Base-by-base conservation (phyloP, 2,329 filamentous ascomycete species). In the Epichloe festucae region DNA sequence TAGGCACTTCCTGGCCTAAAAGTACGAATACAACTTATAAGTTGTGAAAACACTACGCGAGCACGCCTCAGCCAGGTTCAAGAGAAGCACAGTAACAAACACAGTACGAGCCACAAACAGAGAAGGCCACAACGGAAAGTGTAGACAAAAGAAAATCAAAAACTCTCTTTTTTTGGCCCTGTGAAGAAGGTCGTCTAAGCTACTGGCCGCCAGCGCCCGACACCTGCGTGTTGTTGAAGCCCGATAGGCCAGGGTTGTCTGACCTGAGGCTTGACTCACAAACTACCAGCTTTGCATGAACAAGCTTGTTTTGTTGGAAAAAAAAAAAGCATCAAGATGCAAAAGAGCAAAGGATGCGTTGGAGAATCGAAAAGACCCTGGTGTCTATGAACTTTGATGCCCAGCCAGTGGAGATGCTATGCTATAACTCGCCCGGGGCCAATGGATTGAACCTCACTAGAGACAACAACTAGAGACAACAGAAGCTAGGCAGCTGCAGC, bases 191-290 rank as follows among this genome's bases (percentile, higher is more conserved):
- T 23, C 5, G 23, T 23, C 23, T 5, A 23, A 23, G 23, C 23
- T 19, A 40, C 35, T 46, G 49, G 27, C 45, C 48, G 45, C 42
- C 47, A 46, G 51, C 43, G 49, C 51, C 51, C 23, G 41, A 52
- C 46, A 49, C 15, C 14, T 27, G 17, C 38, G 39, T 44, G n/a
- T 53, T 48, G 48, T 53, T 48, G 48, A 48, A 51, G 48, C 52
- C 52, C 44, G 48, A 53, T 45, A 40, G 44, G 48, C 40, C 45
- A 42, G 21, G 43, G 23, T 46, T 47, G 42, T 27, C 35, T 6
- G 15, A 19, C 11, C 34, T 36, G 10, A 41, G 19, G 12, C 42
- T 46, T 40, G 42, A 35, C 35, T 49, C 36, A 46, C 35, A 45
- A 31, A 49, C 50, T 17, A 36, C 39, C 36, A 48, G 46, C 46